Evolutionary conservation across 345 rosid genomes (phyloP), one percentile per base, ranked within the genome.

Genomic region (Mallotus nudiflorus): DNA sequence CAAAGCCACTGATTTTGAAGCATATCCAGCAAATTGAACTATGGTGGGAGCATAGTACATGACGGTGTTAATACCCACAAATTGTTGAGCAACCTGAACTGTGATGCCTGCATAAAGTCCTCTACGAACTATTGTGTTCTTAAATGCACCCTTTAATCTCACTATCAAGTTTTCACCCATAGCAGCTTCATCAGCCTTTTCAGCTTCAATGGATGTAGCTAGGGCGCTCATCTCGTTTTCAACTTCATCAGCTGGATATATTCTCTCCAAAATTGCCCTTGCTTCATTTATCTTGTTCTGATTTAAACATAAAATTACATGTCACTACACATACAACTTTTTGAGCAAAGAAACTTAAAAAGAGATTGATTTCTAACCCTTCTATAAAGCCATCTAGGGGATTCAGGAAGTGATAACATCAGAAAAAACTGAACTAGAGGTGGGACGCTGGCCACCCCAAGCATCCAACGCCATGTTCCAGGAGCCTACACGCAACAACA

Each of bases 401-500:
- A 91, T 50, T 93, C 98, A 0, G 98, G 96, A 0, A 93, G 82
- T 0, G 82, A 80, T 14, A 80, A 10, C 97, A 93, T 88, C 51
- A 93, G 71, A 15, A 79, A 5, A 29, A 93, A 83, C 76, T 93
- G 97, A 81, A 88, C 62, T 0, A 85, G 1, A 0, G 94, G 89
- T 0, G 97, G 97, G 16, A 82, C 7, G 18, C 87, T 96, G 0
- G 96, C 94, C 2, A 93, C 73, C 3, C 97, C 97, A 44, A 93
- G 86, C 98, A 93, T 93, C 96, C 97, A 91, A 14, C 90, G 82
- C 97, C 97, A 93, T 3, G 98, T 89, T 29, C 97, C 91, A 1
- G 70, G 81, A n/a, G 29, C 65, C 56, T 69, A 65, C 46, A 4
- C 14, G 11, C 11, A 24, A 33, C 37, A n/a, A n/a, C n/a, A n/a